Evolutionary conservation across 202 grass and related monocot species (phyloP).

Genomic region (Alloteropsis angusta): DNA sequence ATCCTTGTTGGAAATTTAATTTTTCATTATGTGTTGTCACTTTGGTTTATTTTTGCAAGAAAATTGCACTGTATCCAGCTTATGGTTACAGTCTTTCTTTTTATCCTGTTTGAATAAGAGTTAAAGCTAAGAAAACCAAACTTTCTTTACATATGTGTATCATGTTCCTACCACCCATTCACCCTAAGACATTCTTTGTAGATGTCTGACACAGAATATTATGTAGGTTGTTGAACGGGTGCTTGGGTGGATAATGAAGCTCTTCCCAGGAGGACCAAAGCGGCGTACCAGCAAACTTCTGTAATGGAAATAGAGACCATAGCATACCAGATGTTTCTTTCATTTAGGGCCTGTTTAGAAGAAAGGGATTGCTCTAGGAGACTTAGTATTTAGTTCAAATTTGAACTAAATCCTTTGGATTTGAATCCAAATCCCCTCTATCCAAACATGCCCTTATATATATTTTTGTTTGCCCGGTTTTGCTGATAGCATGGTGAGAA

Average conservation of each 20-base stretch:
- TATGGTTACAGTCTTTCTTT: not conserved
- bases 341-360: slow-evolving; percentile 10
- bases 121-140: not conserved
- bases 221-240: slow-evolving; percentile 80
- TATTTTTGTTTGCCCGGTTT: slow-evolving; percentile 34
- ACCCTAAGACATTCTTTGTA: not conserved
- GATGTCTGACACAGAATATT: slow-evolving; percentile 3
- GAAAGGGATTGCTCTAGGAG: not conserved
- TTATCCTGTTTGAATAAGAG: not conserved
- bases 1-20: not conserved
- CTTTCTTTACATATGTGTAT: not conserved
- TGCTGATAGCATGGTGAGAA: slow-evolving; percentile 39
- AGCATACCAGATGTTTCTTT: slow-evolving; percentile 35
- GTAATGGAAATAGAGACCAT: slow-evolving; percentile 42
- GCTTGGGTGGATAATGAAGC: slow-evolving; percentile 98
- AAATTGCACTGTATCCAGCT: not conserved
- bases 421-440: not conserved
- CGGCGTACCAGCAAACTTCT: slow-evolving; percentile 91
- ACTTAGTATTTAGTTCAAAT: slow-evolving; percentile 9
- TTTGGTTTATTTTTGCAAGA: not conserved
- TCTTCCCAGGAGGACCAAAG: slow-evolving; percentile 87
- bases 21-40: not conserved
- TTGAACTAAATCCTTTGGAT: not conserved
- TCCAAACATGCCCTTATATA: slow-evolving; percentile 15
- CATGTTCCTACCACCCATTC: not conserved